Evolutionary conservation across 106 monocot genomes (phyloP).

Genomic region (Platanthera zijinensis): DNA sequence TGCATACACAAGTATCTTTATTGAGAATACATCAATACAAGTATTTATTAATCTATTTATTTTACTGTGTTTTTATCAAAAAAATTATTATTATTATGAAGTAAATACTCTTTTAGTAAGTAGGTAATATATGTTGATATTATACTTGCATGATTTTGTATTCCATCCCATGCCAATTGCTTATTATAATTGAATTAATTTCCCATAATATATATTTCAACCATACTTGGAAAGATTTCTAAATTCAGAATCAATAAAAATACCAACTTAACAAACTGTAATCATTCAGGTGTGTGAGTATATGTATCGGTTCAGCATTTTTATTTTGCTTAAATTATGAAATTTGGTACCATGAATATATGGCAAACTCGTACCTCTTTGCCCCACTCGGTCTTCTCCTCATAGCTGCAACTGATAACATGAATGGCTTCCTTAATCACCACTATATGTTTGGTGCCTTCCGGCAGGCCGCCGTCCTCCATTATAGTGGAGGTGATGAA

Average conservation of each 20-base stretch:
- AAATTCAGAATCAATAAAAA: too few species aligned
- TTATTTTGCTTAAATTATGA: neutral
- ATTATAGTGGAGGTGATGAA: conserved; percentile 85
- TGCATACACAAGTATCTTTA: too few species aligned
- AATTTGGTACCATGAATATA: neutral
- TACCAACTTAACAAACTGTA: too few species aligned
- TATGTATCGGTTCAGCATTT: neutral
- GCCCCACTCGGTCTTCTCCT: conserved; percentile 94
- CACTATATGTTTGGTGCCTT: conserved; percentile 24
- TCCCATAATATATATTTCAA: neutral
- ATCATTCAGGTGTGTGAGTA: neutral
- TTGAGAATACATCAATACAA: too few species aligned
- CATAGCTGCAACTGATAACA: conserved; percentile 83
- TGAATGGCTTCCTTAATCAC: conserved; percentile 87
- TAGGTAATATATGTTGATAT: too few species aligned
- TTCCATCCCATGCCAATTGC: neutral
- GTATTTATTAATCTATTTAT: too few species aligned
- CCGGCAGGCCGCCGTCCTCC: conserved; percentile 77
- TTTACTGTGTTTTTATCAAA: too few species aligned
- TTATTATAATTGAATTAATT: neutral
- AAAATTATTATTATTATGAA: too few species aligned
- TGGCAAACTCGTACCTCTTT: conserved; percentile 44
- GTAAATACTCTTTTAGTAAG: too few species aligned
- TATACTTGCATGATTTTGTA: too few species aligned
- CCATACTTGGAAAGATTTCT: too few species aligned